These are phyloP conservation scores for Magnusiomyces fungicola DNA, from an alignment of 1,139 yeast genomes.

Conservation along the genomic window DNA sequence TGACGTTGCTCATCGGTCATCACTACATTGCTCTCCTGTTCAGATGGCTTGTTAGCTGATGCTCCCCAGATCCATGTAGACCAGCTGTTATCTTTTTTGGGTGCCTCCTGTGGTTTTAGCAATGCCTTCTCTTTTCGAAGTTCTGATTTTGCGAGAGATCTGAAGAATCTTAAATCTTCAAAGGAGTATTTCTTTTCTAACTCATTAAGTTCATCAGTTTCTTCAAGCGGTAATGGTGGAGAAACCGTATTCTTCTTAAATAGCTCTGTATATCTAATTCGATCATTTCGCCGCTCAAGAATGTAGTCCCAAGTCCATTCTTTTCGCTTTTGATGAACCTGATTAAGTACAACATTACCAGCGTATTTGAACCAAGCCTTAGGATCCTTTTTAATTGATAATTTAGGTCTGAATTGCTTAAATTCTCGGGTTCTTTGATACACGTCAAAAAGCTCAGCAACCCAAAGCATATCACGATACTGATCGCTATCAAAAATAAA, in stretches of 20 bases:
- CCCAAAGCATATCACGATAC: slow-evolving; percentile 73
- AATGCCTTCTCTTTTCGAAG: slow-evolving; percentile 47
- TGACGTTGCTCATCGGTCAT: slow-evolving; percentile 42
- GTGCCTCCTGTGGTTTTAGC: slow-evolving; percentile 15
- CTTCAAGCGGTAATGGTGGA: slow-evolving; percentile 31
- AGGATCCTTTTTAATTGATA: slow-evolving; percentile 58
- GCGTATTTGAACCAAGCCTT: slow-evolving; percentile 77
- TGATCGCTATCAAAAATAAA: slow-evolving; percentile 78
- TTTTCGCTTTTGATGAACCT: slow-evolving; percentile 71
- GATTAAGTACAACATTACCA: slow-evolving; percentile 62
- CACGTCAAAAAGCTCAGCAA: slow-evolving; percentile 76
- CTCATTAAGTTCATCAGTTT: slow-evolving; percentile 38
- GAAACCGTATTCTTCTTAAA: slow-evolving; percentile 46
- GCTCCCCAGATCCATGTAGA: slow-evolving; percentile 36
- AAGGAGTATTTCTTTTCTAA: slow-evolving; percentile 57
- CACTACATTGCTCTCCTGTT: slow-evolving; percentile 27
- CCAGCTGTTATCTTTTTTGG: slow-evolving; percentile 23
- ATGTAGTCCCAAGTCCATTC: slow-evolving; percentile 89
- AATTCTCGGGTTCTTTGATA: slow-evolving; percentile 69
- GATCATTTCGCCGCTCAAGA: slow-evolving; percentile 60
- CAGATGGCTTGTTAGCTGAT: background rate
- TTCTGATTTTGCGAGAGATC: slow-evolving; percentile 69
- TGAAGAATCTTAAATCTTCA: slow-evolving; percentile 78
- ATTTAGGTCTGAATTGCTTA: slow-evolving; percentile 60
- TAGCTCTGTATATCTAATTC: slow-evolving; percentile 58